Evolutionary conservation across 2,329 filamentous ascomycete genomes (phyloP).

Genomic region (Purpureocillium takamizusanense): DNA sequence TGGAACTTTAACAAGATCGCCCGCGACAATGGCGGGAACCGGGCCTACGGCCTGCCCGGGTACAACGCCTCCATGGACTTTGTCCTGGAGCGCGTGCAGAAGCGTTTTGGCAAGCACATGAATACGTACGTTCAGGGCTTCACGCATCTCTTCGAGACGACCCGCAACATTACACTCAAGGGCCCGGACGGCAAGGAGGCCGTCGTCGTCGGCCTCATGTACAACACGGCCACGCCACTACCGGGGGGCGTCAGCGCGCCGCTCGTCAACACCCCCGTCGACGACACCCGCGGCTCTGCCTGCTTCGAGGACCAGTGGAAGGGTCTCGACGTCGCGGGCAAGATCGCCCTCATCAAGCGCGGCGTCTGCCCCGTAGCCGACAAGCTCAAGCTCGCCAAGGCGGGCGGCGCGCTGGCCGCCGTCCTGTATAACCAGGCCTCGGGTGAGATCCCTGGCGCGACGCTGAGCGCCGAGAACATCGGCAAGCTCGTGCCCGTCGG

Average conservation of each 20-base stretch:
- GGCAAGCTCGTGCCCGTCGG: slow-evolving; percentile 23
- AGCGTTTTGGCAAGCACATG: slow-evolving; percentile 28
- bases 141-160: slow-evolving; percentile 34
- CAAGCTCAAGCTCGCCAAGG: slow-evolving; percentile 32
- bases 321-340: slow-evolving; percentile 29
- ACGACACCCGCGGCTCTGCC: slow-evolving; percentile 24
- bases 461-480: slow-evolving; percentile 32
- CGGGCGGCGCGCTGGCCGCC: slow-evolving; percentile 30
- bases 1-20: slow-evolving; percentile 45
- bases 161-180: slow-evolving; percentile 30
- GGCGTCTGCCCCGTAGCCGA: slow-evolving; percentile 30
- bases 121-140: slow-evolving; percentile 37
- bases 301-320: slow-evolving; percentile 33
- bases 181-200: slow-evolving; percentile 37
- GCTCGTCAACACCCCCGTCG: slow-evolving; percentile 24
- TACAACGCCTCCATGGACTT: slow-evolving; percentile 51
- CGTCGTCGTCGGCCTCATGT: slow-evolving; percentile 32
- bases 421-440: slow-evolving; percentile 53
- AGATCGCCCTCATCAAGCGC: slow-evolving; percentile 35
- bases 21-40: slow-evolving; percentile 45
- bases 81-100: slow-evolving; percentile 35
- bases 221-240: slow-evolving; percentile 35
- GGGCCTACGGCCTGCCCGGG: slow-evolving; percentile 50
- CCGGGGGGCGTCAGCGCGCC: slow-evolving; percentile 23
- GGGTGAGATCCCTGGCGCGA: slow-evolving; percentile 34